Percentiles rank a stretch among this genome's conserved stretches.
These are phyloP conservation scores for Mariannaea sp. DNA, from an alignment of 2,329 filamentous ascomycete species.

Conservation along the genomic window DNA sequence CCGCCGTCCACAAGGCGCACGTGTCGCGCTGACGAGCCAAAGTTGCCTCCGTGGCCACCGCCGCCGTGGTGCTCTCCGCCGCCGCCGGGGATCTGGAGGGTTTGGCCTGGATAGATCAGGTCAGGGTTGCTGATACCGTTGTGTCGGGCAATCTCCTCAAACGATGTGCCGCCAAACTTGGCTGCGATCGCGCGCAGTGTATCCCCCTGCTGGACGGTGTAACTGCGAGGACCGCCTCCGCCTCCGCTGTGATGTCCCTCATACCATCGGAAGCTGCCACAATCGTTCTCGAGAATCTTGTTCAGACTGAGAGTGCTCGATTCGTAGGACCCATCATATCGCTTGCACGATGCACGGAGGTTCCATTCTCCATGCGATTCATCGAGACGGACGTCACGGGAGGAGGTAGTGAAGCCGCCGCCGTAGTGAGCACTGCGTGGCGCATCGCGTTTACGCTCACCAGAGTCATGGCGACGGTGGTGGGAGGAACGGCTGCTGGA, in stretches of 20 bases:
- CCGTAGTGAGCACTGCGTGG: conserved; percentile 33
- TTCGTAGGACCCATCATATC: conserved; percentile 41
- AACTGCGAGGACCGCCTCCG: conserved; percentile 30
- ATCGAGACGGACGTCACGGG: conserved; percentile 44
- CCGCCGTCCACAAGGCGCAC: conserved; percentile 46
- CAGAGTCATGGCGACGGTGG: conserved; percentile 5
- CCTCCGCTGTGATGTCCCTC: conserved; percentile 21
- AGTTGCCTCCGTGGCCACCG: conserved; percentile 35
- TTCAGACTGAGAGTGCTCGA: conserved; percentile 44
- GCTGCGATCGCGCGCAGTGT: conserved; percentile 47
- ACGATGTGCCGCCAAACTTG: conserved; percentile 40
- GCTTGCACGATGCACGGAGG: conserved; percentile 43
- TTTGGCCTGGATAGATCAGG: conserved; percentile 50
- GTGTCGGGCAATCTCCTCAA: conserved; percentile 46
- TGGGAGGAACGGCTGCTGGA: conserved; percentile 17
- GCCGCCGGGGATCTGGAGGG: conserved; percentile 42
- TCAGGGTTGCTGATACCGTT: conserved; percentile 50
- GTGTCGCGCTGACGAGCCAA: conserved; percentile 43
- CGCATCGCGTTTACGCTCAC: background rate
- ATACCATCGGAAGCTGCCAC: conserved; percentile 46
- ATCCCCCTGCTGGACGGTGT: conserved; percentile 49
- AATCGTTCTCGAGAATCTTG: conserved; percentile 43
- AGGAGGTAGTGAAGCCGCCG: conserved; percentile 44
- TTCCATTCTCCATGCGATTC: conserved; percentile 42
- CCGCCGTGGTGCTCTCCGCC: conserved; percentile 17